These are phyloP conservation scores for Exobasidium cylindrosporum DNA, from an alignment of 1,284 basidiomycete genomes.

Conservation along the genomic window DNA sequence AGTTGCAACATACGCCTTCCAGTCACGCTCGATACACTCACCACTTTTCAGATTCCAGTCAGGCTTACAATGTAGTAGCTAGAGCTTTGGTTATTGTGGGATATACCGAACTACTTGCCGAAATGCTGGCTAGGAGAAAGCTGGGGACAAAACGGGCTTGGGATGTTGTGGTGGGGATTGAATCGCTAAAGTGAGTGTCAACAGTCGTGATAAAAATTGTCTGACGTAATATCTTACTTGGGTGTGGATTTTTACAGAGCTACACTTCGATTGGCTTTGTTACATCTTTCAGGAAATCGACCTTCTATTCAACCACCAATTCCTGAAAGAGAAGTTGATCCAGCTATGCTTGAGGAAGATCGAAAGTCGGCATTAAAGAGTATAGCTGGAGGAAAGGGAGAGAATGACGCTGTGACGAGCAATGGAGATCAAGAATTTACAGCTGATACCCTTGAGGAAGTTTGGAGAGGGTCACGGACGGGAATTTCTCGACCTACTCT, in stretches of 20 bases:
- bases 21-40: slow-evolving; percentile 57
- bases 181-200: slow-evolving; percentile 48
- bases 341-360: slow-evolving; percentile 40
- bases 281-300: slow-evolving; percentile 51
- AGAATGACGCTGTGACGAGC: background rate
- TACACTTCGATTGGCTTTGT: slow-evolving; percentile 52
- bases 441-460: background rate
- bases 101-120: slow-evolving; percentile 54
- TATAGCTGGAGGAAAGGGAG: slow-evolving; percentile 13
- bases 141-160: slow-evolving; percentile 48
- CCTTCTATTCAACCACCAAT: slow-evolving; percentile 55
- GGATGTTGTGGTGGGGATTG: slow-evolving; percentile 56
- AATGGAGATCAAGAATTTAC: background rate
- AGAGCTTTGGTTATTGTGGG: slow-evolving; percentile 50
- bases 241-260: slow-evolving; percentile 25
- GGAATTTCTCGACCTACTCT: slow-evolving; percentile 4
- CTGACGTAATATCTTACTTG: background rate
- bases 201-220: background rate
- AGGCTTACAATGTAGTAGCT: slow-evolving; percentile 50
- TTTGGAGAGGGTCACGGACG: slow-evolving; percentile 1
- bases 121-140: slow-evolving; percentile 55
- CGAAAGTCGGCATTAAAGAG: slow-evolving; percentile 18
- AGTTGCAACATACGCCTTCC: slow-evolving; percentile 42
- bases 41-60: slow-evolving; percentile 48
- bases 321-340: slow-evolving; percentile 53